Percentiles rank a stretch among this genome's conserved stretches.
phyloP scores from a whole-genome alignment of 139 green algal genomes.

The Coelastrella sp. region DNA sequence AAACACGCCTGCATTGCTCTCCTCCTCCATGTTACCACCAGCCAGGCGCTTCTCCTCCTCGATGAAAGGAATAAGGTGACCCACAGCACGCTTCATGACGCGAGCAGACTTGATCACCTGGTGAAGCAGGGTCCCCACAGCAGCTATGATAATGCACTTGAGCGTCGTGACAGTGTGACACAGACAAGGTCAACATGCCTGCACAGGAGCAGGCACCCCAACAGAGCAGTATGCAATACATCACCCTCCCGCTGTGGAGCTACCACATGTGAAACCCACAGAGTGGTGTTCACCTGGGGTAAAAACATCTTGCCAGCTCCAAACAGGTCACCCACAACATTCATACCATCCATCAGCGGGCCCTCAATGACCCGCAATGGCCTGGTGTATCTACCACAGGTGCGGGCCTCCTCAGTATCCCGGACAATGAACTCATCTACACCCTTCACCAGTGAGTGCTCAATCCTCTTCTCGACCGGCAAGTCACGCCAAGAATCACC shows the following conservation, averaged over 20 bases:
- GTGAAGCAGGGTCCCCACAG: neutral
- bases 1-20: constrained; percentile 88
- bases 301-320: constrained; percentile 99
- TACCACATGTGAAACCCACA: no score
- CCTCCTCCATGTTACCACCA: constrained; percentile 58
- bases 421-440: constrained; percentile 92
- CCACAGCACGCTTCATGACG: constrained; percentile 99
- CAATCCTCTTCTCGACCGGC: constrained; percentile 88
- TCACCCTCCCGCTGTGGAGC: no score
- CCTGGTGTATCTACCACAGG: constrained; percentile 75
- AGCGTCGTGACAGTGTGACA: no score
- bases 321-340: constrained; percentile 98
- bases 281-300: constrained; percentile 81
- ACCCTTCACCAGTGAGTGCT: constrained; percentile 96
- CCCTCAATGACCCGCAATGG: constrained; percentile 97
- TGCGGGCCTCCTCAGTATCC: constrained; percentile 95
- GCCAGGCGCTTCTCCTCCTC: constrained; percentile 94
- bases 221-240: neutral
- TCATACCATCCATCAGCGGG: constrained; percentile 99
- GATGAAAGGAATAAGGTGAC: constrained; percentile 97
- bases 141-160: neutral
- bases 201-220: neutral
- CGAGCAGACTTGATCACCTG: constrained; percentile 99
- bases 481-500: constrained; percentile 84
- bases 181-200: no score